Base-by-base conservation (phyloP, 441 rosid genomes). In the Flueggea neowawraea region DNA sequence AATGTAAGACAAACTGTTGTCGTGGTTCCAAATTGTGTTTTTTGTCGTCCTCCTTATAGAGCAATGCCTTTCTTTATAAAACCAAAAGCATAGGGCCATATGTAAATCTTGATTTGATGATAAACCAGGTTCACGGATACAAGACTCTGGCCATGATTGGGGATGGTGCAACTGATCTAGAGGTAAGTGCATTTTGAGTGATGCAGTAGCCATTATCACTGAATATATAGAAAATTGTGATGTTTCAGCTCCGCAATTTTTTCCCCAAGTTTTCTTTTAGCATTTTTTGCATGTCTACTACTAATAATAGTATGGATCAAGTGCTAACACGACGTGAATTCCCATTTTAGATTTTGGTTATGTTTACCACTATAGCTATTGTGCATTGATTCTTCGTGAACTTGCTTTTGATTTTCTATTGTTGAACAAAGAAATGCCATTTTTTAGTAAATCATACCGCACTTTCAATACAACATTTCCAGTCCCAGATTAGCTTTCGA, bases 161-260 rank as follows among this genome's bases (percentile, higher is more conserved):
- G 41, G 99, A 95, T 69, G 99, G 99, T 55, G 95, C 96, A 63
- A 95, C 97, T 50, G 97, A 95, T 80, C 92, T 91, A 3, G 97
- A 94, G 90, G 99, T 91, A 69, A 0, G 69, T 16, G 59, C 41
- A 9, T 48, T 60, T 16, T 5, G 47, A 49, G 54, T 28, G 60
- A 10, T 55, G 51, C 49, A n/a, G 32, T 17, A 31, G 43, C 48
- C 49, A 22, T 14, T 11, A 6, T 9, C 13, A 36, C 4, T 31
- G 31, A 52, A 36, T 4, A 57, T 15, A 16, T 39, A 32, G 44
- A 17, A 62, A 61, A 12, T 12, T 15, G 31, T 31, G 43, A 67
- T 33, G 57, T 53, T 57, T 14, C 17, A 36, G 11, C 22, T 63
- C 4, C 51, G 43, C 9, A 16, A 53, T 6, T 41, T 53, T 57